phyloP scores from a whole-genome alignment of 345 rosid species.

The Salix brachista region DNA sequence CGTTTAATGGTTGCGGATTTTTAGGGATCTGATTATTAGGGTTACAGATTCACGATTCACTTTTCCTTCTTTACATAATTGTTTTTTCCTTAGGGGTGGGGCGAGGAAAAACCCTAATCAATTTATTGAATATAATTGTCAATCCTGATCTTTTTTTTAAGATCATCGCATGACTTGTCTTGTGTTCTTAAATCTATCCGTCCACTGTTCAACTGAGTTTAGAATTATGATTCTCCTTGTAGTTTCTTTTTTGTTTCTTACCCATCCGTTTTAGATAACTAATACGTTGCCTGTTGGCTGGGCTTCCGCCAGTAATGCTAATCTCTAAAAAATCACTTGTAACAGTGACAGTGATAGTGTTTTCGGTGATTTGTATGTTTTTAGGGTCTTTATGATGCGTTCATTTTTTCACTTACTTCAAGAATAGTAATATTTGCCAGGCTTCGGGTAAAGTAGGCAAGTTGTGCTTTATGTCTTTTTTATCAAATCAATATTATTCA shows the following conservation, averaged over 20 bases:
- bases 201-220: neutral
- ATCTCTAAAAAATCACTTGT: neutral
- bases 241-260: neutral
- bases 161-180: neutral
- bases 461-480: neutral
- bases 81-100: neutral
- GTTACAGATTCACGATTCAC: constrained; percentile 34
- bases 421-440: neutral
- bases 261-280: neutral
- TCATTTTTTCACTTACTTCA: neutral
- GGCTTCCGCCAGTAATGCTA: neutral
- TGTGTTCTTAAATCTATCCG: neutral
- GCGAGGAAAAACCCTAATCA: neutral
- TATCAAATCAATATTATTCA: neutral
- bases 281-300: neutral
- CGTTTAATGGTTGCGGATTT: neutral
- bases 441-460: neutral
- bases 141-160: neutral
- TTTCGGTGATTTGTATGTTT: neutral
- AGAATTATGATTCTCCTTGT: neutral
- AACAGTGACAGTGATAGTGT: neutral
- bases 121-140: neutral
- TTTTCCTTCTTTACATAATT: neutral
- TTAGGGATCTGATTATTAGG: constrained; percentile 24
- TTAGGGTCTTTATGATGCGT: neutral